phyloP scores from a whole-genome alignment of 2,329 filamentous ascomycete genomes.

The Hypoxylon sp. region DNA sequence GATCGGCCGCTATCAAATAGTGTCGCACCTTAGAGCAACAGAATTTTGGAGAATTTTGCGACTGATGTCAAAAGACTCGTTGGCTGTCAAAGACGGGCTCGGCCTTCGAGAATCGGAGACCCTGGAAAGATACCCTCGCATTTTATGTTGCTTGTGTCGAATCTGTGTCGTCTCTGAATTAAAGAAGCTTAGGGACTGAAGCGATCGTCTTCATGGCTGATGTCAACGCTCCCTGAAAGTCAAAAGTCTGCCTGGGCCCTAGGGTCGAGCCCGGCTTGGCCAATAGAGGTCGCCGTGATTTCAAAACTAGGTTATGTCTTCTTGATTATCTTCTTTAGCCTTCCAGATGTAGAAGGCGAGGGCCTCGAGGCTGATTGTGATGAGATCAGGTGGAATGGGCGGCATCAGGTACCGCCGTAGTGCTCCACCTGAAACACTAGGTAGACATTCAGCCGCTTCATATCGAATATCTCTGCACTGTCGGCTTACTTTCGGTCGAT shows the following conservation, averaged over 20 bases:
- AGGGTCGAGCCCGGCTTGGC: not conserved
- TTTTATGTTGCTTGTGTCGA: not conserved
- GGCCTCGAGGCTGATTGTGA: not conserved
- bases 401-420: not conserved
- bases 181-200: not conserved
- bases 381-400: not conserved
- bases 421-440: not conserved
- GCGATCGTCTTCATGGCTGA: not conserved
- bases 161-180: not conserved
- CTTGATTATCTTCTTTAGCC: not conserved
- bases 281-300: not conserved
- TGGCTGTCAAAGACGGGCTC: not conserved
- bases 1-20: not conserved
- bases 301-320: not conserved
- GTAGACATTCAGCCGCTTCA: not conserved
- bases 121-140: not conserved
- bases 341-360: not conserved
- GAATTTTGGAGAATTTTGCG: not conserved
- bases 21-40: not conserved
- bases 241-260: conserved; percentile 1
- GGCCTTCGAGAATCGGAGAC: not conserved
- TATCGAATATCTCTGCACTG: not conserved
- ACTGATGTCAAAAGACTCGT: not conserved
- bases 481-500: not conserved
- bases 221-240: not conserved